These are phyloP conservation scores for Parasarocladium wereldwijsianum DNA, from an alignment of 2,329 filamentous ascomycete species.

Conservation along the genomic window DNA sequence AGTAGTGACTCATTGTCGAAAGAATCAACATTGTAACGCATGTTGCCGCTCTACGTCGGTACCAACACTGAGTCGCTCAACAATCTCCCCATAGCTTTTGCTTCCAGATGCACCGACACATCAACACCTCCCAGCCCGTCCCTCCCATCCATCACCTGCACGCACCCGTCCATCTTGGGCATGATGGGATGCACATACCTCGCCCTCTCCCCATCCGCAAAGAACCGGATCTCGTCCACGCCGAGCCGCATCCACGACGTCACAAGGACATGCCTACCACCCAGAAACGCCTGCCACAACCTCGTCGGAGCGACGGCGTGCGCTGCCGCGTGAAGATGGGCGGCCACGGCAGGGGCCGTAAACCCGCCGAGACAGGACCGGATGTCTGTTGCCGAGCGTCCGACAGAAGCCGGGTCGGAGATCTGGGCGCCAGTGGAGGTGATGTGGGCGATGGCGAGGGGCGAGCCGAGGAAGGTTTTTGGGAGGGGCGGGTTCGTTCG, in stretches of 20 bases:
- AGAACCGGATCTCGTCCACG: constrained; percentile 1
- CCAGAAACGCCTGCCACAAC: constrained; percentile 14
- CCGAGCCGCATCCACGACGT: not conserved
- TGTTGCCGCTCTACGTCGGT: no score
- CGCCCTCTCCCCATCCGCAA: not conserved
- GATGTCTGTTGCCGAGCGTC: not conserved
- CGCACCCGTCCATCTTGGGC: not conserved
- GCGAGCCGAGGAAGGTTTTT: constrained; percentile 10
- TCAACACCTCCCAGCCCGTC: not conserved
- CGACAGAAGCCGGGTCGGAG: not conserved
- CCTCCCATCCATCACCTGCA: not conserved
- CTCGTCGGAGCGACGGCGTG: constrained; percentile 13
- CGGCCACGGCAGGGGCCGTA: constrained; percentile 4
- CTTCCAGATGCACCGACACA: not conserved
- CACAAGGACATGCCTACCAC: not conserved
- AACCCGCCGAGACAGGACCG: not conserved
- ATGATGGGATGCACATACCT: not conserved
- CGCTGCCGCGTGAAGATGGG: constrained; percentile 9
- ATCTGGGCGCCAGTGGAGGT: constrained; percentile 6
- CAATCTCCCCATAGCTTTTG: not conserved
- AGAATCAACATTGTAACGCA: no score
- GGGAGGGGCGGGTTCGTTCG: not conserved
- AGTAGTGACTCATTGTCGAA: no score
- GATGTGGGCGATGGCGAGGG: constrained; percentile 11
- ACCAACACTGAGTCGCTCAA: not conserved